A percentile compares a stretch with the other conserved stretches of the same genome.
phyloP scores from a whole-genome alignment of 306 rosid species.

The Fagus sylvatica region DNA sequence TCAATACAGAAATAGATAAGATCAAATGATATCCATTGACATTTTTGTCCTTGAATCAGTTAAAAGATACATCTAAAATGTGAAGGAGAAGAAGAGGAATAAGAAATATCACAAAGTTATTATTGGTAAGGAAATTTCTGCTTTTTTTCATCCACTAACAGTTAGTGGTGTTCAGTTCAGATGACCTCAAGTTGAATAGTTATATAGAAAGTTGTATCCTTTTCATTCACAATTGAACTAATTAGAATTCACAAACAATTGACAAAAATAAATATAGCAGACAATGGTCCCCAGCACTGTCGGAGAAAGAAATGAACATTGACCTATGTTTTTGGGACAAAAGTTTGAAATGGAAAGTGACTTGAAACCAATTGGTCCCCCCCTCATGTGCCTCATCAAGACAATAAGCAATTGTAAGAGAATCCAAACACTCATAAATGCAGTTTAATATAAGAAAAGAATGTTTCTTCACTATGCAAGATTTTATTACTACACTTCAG shows the following conservation, averaged over 20 bases:
- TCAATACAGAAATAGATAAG: slow-evolving; percentile 30
- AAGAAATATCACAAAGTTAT: slow-evolving; percentile 41
- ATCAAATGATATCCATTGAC: slow-evolving; percentile 23
- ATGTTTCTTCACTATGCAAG: slow-evolving; percentile 49
- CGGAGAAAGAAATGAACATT: slow-evolving; percentile 66
- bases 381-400: slow-evolving; percentile 55
- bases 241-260: slow-evolving; percentile 21
- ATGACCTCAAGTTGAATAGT: slow-evolving; percentile 25
- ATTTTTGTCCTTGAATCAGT: slow-evolving; percentile 37
- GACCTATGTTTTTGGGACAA: slow-evolving; percentile 59
- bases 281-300: slow-evolving; percentile 75
- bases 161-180: slow-evolving; percentile 45
- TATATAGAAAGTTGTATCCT: slow-evolving; percentile 31
- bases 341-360: slow-evolving; percentile 63
- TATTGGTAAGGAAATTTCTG: slow-evolving; percentile 50
- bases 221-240: slow-evolving; percentile 44
- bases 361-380: slow-evolving; percentile 82
- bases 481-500: too few relatives aligned
- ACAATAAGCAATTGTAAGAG: slow-evolving; percentile 52
- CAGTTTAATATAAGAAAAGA: slow-evolving; percentile 45
- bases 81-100: neutral
- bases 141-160: slow-evolving; percentile 63
- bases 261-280: slow-evolving; percentile 30
- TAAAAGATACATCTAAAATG: slow-evolving; percentile 25
- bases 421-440: slow-evolving; percentile 70